Conservation (phyloP, 306 rosid species). For the Prunus kanzakura region DNA sequence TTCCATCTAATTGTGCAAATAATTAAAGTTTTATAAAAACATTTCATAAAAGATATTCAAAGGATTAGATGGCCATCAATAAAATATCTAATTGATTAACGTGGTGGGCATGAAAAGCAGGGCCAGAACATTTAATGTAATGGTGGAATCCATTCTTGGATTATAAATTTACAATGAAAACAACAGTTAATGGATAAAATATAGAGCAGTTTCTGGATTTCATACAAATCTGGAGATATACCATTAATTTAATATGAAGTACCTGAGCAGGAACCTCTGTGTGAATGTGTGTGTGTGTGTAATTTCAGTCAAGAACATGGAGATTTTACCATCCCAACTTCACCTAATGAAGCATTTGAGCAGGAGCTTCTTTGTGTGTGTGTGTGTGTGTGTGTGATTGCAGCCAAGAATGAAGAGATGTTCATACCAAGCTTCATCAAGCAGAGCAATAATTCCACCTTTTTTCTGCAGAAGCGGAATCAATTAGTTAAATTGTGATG, state of each 20-base stretch:
- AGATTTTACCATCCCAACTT: neutral
- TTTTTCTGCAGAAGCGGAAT: constrained; percentile 64
- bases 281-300: neutral
- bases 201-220: neutral
- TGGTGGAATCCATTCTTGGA: neutral
- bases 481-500: constrained; percentile 8
- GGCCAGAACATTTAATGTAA: neutral
- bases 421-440: constrained; percentile 96
- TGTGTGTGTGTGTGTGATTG: neutral
- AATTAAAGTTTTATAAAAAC: neutral
- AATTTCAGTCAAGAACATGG: neutral
- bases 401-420: constrained; percentile 16
- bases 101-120: neutral
- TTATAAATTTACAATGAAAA: neutral
- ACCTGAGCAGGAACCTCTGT: neutral
- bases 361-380: neutral
- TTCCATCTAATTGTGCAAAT: neutral
- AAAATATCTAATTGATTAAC: neutral
- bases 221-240: neutral
- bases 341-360: neutral
- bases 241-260: neutral
- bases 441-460: constrained; percentile 84
- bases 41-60: neutral
- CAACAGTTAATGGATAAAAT: neutral
- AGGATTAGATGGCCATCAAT: neutral